phyloP scores from a whole-genome alignment of 768 basidiomycete species.

The Leccinum subgranulosum region DNA sequence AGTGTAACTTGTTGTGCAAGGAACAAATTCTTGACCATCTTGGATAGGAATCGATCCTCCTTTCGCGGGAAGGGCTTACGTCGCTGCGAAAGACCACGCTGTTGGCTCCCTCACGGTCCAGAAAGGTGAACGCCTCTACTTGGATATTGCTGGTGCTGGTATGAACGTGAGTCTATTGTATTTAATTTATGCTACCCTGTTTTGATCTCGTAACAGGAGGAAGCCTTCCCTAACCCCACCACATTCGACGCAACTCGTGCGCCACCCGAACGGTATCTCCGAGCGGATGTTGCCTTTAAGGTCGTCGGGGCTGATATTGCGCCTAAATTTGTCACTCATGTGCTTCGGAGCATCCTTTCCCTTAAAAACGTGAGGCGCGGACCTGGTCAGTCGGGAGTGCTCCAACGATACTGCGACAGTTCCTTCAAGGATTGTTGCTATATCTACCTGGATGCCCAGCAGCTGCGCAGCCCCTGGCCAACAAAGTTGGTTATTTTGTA shows the following conservation, averaged over 20 bases:
- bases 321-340: slow-evolving; percentile 56
- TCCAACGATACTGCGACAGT: slow-evolving; percentile 54
- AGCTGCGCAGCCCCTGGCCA: slow-evolving; percentile 63
- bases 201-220: slow-evolving; percentile 35
- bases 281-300: slow-evolving; percentile 47
- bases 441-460: slow-evolving; percentile 52
- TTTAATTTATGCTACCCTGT: background rate
- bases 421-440: slow-evolving; percentile 47
- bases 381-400: slow-evolving; percentile 62
- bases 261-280: slow-evolving; percentile 44
- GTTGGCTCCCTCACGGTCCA: slow-evolving; percentile 42
- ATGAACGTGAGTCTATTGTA: slow-evolving; percentile 45
- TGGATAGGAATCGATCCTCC: slow-evolving; percentile 65
- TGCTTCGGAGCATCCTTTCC: slow-evolving; percentile 62
- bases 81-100: slow-evolving; percentile 43
- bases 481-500: slow-evolving; percentile 57
- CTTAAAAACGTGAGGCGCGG: slow-evolving; percentile 60
- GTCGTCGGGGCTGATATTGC: slow-evolving; percentile 52
- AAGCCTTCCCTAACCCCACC: slow-evolving; percentile 49
- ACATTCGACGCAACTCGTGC: slow-evolving; percentile 43
- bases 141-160: slow-evolving; percentile 58
- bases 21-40: slow-evolving; percentile 1
- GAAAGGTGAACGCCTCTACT: slow-evolving; percentile 55
- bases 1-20: slow-evolving; percentile 26
- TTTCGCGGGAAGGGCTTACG: slow-evolving; percentile 65